phyloP scores from a whole-genome alignment of 1,284 basidiomycete genomes.

The Lignosus rhinocerotis region DNA sequence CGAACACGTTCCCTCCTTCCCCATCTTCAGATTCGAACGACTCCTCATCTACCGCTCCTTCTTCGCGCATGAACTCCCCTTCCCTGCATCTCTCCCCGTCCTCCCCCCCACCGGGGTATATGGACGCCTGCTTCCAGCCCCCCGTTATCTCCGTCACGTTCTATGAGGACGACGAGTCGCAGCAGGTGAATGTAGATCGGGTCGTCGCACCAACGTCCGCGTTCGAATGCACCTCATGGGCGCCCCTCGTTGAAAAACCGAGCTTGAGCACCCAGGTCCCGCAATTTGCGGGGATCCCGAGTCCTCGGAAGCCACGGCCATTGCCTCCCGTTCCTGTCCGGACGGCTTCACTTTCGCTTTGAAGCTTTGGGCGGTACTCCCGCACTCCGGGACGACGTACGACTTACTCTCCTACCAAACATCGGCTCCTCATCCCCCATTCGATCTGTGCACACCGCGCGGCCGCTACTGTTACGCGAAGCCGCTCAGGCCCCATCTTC shows the following conservation, averaged over 20 bases:
- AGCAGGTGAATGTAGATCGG: neutral
- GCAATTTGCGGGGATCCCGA: neutral
- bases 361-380: too few species aligned
- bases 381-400: too few species aligned
- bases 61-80: constrained; percentile 12
- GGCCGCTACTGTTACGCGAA: too few species aligned
- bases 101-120: neutral
- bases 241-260: neutral
- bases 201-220: constrained; percentile 1
- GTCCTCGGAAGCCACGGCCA: constrained; percentile 5
- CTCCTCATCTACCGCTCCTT: constrained; percentile 19
- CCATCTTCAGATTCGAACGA: constrained; percentile 6
- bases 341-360: neutral
- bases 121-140: constrained; percentile 4
- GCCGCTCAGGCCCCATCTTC: neutral
- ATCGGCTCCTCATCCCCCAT: too few species aligned
- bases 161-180: constrained; percentile 8
- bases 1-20: constrained; percentile 8
- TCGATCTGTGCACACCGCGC: too few species aligned
- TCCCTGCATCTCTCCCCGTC: constrained; percentile 10
- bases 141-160: constrained; percentile 23
- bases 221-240: constrained; percentile 5
- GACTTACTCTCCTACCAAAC: too few species aligned
- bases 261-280: constrained; percentile 3
- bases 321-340: constrained; percentile 19